Evolutionary conservation across 164 flowering plant species (phyloP), one percentile per base, ranked within the genome.

Genomic region (Protea cynaroides): DNA sequence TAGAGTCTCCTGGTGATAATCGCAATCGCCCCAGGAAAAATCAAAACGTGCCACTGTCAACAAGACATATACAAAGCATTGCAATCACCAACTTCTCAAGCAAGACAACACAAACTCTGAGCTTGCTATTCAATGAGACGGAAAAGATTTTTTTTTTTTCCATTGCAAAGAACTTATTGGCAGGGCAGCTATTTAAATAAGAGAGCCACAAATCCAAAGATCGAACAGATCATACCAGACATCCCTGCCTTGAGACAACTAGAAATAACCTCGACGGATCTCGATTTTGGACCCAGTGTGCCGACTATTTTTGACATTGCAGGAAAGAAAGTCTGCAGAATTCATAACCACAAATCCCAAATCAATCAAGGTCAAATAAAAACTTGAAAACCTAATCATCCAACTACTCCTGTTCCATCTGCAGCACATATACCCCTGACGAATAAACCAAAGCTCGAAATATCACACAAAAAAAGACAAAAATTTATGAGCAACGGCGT

Each of bases 301-400:
- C 97, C 97, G 4, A 91, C 90, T 58, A 89, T 89, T 83, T 91
- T 91, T 19, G 97, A 84, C 97, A 84, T 87, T 25, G 96, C 90
- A 7, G 90, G 86, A 52, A 86, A 88, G 74, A 85, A 88, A 74
- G 57, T 82, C 97, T 84, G 86, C 71, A 63, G 22, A 63, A 66
- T 4, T 19, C 63, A 56, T 14, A 52, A 59, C 58, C 57, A 56
- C 22, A 65, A 54, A 66, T 34, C 1, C 23, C 17, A 18, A 54
- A 19, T 25, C 49, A 68, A 23, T 29, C n/a, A n/a, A 37, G 38
- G n/a, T 14, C 67, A 47, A 69, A 47, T 14, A 50, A 55, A 25
- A 43, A 18, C 34, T 7, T 18, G 50, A 22, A 56, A 68, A 12
- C 29, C 51, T 22, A 51, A 50, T 6, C 36, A 44, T 17, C 3